These are phyloP conservation scores for Metarhizium robertsii DNA, from an alignment of 2,329 filamentous ascomycete species.

Conservation along the genomic window DNA sequence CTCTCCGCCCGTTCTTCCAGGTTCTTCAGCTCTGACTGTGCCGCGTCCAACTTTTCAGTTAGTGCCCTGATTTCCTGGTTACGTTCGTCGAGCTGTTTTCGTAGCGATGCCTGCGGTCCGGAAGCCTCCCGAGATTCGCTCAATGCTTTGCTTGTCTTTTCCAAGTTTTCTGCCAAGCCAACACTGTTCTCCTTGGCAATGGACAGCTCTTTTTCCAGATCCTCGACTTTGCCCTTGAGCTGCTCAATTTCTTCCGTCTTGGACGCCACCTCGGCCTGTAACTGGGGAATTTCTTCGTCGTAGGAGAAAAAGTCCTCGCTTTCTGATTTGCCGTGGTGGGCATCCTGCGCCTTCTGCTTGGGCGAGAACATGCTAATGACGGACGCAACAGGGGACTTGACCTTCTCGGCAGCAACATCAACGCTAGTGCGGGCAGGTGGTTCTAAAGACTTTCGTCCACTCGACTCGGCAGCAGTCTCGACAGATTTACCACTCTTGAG, in stretches of 20 bases:
- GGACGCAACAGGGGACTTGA: slow-evolving; percentile 37
- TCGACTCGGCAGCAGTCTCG: slow-evolving; percentile 20
- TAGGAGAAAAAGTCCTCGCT: slow-evolving; percentile 84
- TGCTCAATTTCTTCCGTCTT: slow-evolving; percentile 62
- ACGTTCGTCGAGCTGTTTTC: slow-evolving; percentile 39
- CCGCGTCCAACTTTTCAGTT: slow-evolving; percentile 36
- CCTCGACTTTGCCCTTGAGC: slow-evolving; percentile 59
- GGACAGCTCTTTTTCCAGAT: slow-evolving; percentile 60
- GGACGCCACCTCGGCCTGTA: slow-evolving; percentile 66
- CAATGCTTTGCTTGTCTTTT: slow-evolving; percentile 57
- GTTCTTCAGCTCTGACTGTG: slow-evolving; percentile 34
- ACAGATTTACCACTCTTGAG: slow-evolving; percentile 26
- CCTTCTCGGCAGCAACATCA: slow-evolving; percentile 15
- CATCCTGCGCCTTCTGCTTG: slow-evolving; percentile 29
- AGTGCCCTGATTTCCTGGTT: slow-evolving; percentile 39
- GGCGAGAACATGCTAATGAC: slow-evolving; percentile 41
- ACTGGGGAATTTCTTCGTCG: slow-evolving; percentile 72
- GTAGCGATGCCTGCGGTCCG: slow-evolving; percentile 33
- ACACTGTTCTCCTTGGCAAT: slow-evolving; percentile 62
- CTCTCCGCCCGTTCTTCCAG: slow-evolving; percentile 28
- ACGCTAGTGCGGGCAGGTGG: slow-evolving; percentile 5
- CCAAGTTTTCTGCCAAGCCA: slow-evolving; percentile 57
- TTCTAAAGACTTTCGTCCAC: slow-evolving; percentile 20
- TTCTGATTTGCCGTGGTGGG: slow-evolving; percentile 17
- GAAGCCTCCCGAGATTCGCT: slow-evolving; percentile 33